Evolutionary conservation across 805 yeast species (phyloP).

Genomic region (Cyberlindnera japonica): DNA sequence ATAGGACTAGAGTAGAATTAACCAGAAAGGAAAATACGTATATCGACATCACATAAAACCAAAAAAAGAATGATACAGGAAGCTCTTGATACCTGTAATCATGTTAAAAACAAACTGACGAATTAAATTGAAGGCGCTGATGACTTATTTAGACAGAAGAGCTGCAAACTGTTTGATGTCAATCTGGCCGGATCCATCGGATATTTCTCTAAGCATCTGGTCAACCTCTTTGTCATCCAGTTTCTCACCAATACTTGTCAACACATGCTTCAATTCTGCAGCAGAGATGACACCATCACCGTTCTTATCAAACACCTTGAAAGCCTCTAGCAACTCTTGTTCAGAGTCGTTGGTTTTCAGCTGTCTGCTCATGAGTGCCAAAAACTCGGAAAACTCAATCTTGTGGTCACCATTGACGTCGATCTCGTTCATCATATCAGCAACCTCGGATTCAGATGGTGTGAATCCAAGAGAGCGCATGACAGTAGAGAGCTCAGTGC

Average conservation of each 20-base stretch:
- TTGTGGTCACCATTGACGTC: constrained; percentile 93
- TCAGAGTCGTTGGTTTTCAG: constrained; percentile 96
- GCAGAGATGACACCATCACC: constrained; percentile 97
- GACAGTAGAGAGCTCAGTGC: constrained; percentile 93
- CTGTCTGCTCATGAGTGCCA: constrained; percentile 78
- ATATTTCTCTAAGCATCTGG: constrained; percentile 94
- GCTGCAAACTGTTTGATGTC: constrained; percentile 96
- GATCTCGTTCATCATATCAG: constrained; percentile 96
- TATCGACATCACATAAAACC: background rate
- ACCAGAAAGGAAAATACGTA: background rate
- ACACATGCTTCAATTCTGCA: constrained; percentile 93
- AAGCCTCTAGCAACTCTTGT: constrained; percentile 96
- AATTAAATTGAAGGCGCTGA: background rate
- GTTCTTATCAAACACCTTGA: constrained; percentile 91
- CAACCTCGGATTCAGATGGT: constrained; percentile 93
- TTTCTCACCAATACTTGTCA: constrained; percentile 96
- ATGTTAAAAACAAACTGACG: background rate
- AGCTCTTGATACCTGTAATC: background rate
- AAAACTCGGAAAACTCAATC: constrained; percentile 77
- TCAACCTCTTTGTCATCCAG: constrained; percentile 95
- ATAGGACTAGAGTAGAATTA: too few species aligned
- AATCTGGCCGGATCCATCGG: constrained; percentile 95
- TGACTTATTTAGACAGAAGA: constrained; percentile 65
- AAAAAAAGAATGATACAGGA: background rate
- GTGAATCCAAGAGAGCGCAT: constrained; percentile 99